Conservation (phyloP, 768 basidiomycete genomes). For the Calvatia gigantea region DNA sequence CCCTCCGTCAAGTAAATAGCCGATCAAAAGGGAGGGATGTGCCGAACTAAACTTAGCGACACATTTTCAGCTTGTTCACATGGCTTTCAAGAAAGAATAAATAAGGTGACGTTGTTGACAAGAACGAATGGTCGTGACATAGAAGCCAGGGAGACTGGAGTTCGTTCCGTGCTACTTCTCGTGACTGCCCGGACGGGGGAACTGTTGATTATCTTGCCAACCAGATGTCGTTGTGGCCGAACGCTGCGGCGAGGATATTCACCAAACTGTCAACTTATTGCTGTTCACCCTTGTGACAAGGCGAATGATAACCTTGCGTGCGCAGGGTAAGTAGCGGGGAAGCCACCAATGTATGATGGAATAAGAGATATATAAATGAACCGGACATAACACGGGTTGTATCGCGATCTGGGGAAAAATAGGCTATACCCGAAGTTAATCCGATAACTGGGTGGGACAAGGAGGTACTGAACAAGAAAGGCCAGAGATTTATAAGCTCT, state of each 20-base stretch:
- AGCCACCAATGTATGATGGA: conserved; percentile 1
- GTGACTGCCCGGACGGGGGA: not conserved
- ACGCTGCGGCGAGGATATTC: conserved; percentile 1
- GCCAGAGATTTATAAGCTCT: too few relatives aligned
- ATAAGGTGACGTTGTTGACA: not conserved
- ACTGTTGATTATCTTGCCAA: not conserved
- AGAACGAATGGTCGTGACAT: conserved; percentile 11
- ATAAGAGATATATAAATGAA: conserved; percentile 10
- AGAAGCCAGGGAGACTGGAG: conserved; percentile 6
- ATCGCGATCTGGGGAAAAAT: too few relatives aligned
- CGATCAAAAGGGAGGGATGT: too few relatives aligned
- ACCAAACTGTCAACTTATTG: not conserved
- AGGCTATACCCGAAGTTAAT: too few relatives aligned
- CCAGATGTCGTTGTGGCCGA: not conserved
- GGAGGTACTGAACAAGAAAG: too few relatives aligned
- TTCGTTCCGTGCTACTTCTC: not conserved
- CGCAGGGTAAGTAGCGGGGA: conserved; percentile 6
- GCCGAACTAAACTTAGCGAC: conserved; percentile 75
- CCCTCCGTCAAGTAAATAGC: too few relatives aligned
- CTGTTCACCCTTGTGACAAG: conserved; percentile 1
- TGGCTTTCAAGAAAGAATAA: not conserved
- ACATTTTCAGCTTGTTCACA: conserved; percentile 18
- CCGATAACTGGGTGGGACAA: too few relatives aligned
- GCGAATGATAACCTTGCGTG: not conserved
- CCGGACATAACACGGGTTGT: conserved; percentile 23